phyloP scores from a whole-genome alignment of 169 alveolate species.

The Babesia gibsoni region DNA sequence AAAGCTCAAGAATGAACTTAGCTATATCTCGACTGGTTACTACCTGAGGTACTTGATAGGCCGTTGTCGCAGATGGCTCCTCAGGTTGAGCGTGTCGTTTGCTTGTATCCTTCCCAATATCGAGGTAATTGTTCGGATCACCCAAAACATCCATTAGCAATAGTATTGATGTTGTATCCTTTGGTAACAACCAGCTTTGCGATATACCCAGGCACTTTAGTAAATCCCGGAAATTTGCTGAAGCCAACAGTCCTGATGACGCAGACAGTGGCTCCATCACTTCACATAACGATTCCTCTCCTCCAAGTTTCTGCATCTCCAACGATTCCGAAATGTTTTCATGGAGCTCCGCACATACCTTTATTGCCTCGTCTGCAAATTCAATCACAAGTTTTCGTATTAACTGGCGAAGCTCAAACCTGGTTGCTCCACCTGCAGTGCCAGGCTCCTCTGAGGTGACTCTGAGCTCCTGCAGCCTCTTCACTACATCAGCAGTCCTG shows the following conservation, averaged over 20 bases:
- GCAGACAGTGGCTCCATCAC: slow-evolving; percentile 52
- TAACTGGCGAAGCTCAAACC: not conserved
- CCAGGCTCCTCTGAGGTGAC: not conserved
- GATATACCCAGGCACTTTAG: slow-evolving; percentile 15
- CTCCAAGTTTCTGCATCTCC: slow-evolving; percentile 47
- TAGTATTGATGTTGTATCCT: not conserved
- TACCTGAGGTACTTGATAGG: not conserved
- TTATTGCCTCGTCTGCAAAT: slow-evolving; percentile 20
- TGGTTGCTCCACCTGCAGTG: not conserved
- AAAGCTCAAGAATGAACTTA: not conserved
- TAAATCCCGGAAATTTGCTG: slow-evolving; percentile 19
- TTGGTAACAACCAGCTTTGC: slow-evolving; percentile 28
- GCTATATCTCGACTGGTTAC: slow-evolving; percentile 33
- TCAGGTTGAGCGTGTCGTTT: not conserved
- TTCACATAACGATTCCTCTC: slow-evolving; percentile 22
- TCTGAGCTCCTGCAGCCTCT: slow-evolving; percentile 16
- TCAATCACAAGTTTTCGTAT: not conserved
- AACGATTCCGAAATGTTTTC: slow-evolving; percentile 36
- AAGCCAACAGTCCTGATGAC: not conserved
- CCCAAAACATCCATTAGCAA: not conserved
- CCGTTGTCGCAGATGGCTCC: not conserved
- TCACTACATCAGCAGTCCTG: slow-evolving; percentile 7
- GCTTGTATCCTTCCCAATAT: not conserved
- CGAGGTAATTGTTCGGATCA: slow-evolving; percentile 15
- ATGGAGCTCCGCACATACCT: slow-evolving; percentile 34